phyloP scores from a whole-genome alignment of 306 rosid genomes.

The Carpinus viminea region DNA sequence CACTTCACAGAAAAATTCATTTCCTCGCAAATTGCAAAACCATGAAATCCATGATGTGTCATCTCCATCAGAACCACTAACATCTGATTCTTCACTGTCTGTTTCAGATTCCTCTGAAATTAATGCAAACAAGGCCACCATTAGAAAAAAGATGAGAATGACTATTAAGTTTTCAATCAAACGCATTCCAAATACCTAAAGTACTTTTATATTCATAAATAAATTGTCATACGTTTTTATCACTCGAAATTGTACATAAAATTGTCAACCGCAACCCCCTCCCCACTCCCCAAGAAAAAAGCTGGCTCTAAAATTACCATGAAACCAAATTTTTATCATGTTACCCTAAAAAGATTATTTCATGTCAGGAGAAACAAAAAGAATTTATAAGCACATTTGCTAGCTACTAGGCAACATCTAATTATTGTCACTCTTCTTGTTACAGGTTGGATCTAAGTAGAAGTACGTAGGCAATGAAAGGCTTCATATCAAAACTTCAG shows the following conservation, averaged over 20 bases:
- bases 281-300: neutral
- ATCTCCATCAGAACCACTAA: constrained; percentile 95
- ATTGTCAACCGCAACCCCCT: neutral
- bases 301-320: neutral
- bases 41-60: constrained; percentile 99
- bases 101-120: constrained; percentile 95
- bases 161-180: neutral
- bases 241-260: no score
- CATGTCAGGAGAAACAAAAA: neutral
- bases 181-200: neutral
- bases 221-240: neutral
- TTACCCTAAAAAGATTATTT: neutral
- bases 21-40: constrained; percentile 98
- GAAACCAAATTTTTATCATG: neutral
- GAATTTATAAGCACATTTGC: neutral
- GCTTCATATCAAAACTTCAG: neutral
- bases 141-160: neutral
- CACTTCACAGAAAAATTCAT: constrained; percentile 95
- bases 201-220: neutral
- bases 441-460: neutral
- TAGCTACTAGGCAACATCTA: neutral
- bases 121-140: constrained; percentile 20
- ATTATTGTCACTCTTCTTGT: neutral
- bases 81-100: constrained; percentile 95
- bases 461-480: neutral